Conservation (phyloP, 192 early-diverging fungal species). For the Umbelopsis sp. region DNA sequence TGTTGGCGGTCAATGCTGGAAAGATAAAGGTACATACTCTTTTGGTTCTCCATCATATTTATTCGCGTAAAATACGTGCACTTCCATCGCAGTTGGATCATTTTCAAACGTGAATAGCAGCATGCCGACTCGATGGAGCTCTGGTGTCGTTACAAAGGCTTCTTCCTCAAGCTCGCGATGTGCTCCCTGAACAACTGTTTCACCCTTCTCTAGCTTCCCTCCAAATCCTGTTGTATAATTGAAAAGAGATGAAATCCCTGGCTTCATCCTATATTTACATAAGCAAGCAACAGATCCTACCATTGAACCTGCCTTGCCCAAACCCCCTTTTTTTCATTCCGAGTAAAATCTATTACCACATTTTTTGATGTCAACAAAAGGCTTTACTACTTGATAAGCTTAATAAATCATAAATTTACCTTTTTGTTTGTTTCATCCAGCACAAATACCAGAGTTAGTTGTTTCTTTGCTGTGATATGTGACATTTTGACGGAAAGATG, state of each 20-base stretch:
- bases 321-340: slow-evolving; percentile 86
- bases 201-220: slow-evolving; percentile 72
- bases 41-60: slow-evolving; percentile 45
- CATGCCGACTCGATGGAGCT: slow-evolving; percentile 46
- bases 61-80: slow-evolving; percentile 59
- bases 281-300: slow-evolving; percentile 26
- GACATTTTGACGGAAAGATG: background rate
- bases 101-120: slow-evolving; percentile 69
- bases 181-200: slow-evolving; percentile 64
- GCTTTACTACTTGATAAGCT: background rate
- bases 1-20: background rate
- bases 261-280: background rate
- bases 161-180: slow-evolving; percentile 58
- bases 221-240: slow-evolving; percentile 61
- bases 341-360: slow-evolving; percentile 52
- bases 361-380: background rate
- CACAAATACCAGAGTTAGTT: slow-evolving; percentile 21
- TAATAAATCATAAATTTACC: background rate
- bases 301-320: slow-evolving; percentile 67
- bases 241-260: background rate
- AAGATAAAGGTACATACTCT: slow-evolving; percentile 52
- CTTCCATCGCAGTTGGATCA: slow-evolving; percentile 62
- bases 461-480: slow-evolving; percentile 11
- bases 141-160: background rate
- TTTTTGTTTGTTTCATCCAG: slow-evolving; percentile 24